Conservation (phyloP, 768 basidiomycete species). For the Porphyrellus cyaneotinctus region DNA sequence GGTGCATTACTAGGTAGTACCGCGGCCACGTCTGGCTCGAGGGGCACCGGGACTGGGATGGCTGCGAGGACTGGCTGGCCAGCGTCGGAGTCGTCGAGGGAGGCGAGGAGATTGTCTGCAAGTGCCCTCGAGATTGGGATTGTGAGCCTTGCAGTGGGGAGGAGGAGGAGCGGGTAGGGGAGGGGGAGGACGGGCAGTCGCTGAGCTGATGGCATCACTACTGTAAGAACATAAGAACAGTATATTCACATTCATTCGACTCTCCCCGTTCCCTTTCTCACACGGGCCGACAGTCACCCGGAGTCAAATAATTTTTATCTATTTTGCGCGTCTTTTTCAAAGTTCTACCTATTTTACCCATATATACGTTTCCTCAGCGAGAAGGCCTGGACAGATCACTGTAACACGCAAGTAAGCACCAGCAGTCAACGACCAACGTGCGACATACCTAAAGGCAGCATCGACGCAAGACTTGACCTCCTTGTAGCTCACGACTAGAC, state of each 20-base stretch:
- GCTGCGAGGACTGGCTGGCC: constrained; percentile 64
- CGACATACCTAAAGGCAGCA: constrained; percentile 70
- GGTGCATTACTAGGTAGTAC: constrained; percentile 8
- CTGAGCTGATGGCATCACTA: constrained; percentile 23
- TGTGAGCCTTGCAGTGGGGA: constrained; percentile 68
- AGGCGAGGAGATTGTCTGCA: constrained; percentile 60
- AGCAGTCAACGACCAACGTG: neutral
- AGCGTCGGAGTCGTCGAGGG: constrained; percentile 65
- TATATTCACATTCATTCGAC: neutral
- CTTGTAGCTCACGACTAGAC: constrained; percentile 89
- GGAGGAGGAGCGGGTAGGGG: constrained; percentile 65
- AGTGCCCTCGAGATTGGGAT: constrained; percentile 59
- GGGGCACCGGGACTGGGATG: constrained; percentile 43
- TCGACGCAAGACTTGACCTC: constrained; percentile 86
- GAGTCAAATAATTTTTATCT: constrained; percentile 31
- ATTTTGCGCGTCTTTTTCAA: constrained; percentile 60
- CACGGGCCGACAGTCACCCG: neutral
- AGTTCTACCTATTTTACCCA: constrained; percentile 61
- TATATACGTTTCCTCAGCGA: constrained; percentile 11
- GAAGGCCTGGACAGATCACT: constrained; percentile 45
- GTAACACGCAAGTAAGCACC: neutral
- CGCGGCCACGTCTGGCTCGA: constrained; percentile 15
- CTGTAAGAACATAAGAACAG: neutral
- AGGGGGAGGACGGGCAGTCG: constrained; percentile 69
- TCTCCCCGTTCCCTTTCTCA: neutral